These are phyloP conservation scores for Echium plantagineum DNA, from an alignment of 257 asterid species.

Conservation along the genomic window DNA sequence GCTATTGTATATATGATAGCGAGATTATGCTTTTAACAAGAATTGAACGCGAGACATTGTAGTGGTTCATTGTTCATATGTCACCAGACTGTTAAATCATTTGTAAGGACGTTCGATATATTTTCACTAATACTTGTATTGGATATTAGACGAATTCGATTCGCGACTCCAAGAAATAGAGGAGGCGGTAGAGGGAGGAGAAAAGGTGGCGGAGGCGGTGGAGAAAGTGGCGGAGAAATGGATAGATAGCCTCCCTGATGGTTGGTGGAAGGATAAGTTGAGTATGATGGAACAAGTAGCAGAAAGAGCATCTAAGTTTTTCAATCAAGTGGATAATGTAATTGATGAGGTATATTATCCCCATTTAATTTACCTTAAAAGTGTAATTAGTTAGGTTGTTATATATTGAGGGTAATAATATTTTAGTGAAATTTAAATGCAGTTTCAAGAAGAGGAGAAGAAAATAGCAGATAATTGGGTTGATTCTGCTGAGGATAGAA, in stretches of 20 bases:
- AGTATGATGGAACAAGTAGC: constrained; percentile 34
- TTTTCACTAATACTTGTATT: neutral
- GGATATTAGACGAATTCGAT: constrained; percentile 25
- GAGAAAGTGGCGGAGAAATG: constrained; percentile 44
- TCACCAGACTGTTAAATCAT: too few species aligned
- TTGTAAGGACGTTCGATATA: too few species aligned
- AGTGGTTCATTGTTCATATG: too few species aligned
- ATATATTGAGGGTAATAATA: neutral
- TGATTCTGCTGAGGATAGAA: constrained; percentile 13
- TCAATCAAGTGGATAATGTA: constrained; percentile 34
- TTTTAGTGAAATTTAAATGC: constrained; percentile 2
- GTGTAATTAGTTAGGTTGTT: too few species aligned
- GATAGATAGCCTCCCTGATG: constrained; percentile 41
- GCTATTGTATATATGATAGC: too few species aligned
- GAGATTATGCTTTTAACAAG: too few species aligned
- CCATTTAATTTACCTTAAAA: too few species aligned
- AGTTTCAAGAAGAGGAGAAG: constrained; percentile 41
- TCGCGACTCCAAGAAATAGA: constrained; percentile 37
- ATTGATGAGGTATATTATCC: constrained; percentile 40
- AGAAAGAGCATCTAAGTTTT: constrained; percentile 40
- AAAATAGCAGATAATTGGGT: constrained; percentile 18
- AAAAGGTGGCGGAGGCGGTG: constrained; percentile 44
- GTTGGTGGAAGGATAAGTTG: constrained; percentile 29
- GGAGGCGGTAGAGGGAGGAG: constrained; percentile 44
- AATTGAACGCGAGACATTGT: too few species aligned